A percentile compares a stretch with the other conserved stretches of the same genome.
Evolutionary conservation across 148 eudicot species (phyloP).

Genomic region (Pharnaceum exiguum): DNA sequence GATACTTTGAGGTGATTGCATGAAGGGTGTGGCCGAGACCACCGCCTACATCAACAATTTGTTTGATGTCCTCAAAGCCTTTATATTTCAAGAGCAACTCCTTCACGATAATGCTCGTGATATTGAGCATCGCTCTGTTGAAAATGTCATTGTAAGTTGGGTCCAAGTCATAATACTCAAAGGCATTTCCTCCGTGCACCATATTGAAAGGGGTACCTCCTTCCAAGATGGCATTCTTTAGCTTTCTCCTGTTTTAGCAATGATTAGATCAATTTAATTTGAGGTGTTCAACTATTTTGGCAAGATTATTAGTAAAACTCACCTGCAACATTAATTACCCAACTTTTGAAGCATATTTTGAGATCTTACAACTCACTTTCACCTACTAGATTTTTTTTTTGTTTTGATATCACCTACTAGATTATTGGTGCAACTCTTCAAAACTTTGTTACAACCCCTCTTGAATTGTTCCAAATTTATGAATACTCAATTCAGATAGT

Average conservation of each 20-base stretch:
- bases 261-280: too few relatives aligned
- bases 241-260: constrained; percentile 15
- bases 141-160: constrained; percentile 37
- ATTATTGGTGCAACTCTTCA: too few relatives aligned
- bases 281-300: too few relatives aligned
- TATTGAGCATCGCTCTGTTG: constrained; percentile 37
- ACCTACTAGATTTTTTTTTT: too few relatives aligned
- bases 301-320: too few relatives aligned
- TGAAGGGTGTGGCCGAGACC: constrained; percentile 35
- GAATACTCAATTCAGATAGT: too few relatives aligned
- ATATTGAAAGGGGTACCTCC: constrained; percentile 45
- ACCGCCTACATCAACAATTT: constrained; percentile 49
- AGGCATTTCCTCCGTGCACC: constrained; percentile 35
- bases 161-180: constrained; percentile 30
- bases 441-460: too few relatives aligned
- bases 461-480: too few relatives aligned
- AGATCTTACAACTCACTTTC: too few relatives aligned
- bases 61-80: constrained; percentile 30
- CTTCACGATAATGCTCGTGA: constrained; percentile 23
- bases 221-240: constrained; percentile 36
- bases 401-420: too few relatives aligned
- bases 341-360: too few relatives aligned
- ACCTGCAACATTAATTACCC: not conserved
- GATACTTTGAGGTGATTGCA: constrained; percentile 27
- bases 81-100: constrained; percentile 27